Percentiles rank a stretch among this genome's conserved stretches.
phyloP scores from a whole-genome alignment of 2,329 filamentous ascomycete genomes.

The Exophiala sp. region DNA sequence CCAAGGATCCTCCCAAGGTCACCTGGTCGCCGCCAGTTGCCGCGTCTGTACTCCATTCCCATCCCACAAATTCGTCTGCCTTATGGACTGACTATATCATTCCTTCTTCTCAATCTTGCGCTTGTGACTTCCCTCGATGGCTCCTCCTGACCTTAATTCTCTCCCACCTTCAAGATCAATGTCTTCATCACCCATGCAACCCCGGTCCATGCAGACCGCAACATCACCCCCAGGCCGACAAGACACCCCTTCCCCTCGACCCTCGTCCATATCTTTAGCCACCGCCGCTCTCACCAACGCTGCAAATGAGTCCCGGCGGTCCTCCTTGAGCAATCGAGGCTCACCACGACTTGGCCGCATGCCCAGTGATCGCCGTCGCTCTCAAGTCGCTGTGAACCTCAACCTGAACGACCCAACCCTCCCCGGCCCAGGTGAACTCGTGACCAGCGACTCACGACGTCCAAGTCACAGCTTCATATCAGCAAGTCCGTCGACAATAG shows the following conservation, averaged over 20 bases:
- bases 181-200: conserved; percentile 37
- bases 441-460: conserved; percentile 37
- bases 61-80: background rate
- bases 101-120: background rate
- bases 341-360: conserved; percentile 31
- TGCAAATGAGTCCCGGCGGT: conserved; percentile 58
- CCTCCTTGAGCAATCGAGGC: conserved; percentile 36
- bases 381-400: conserved; percentile 38
- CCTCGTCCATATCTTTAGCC: conserved; percentile 66
- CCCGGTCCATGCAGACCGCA: conserved; percentile 29
- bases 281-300: conserved; percentile 76
- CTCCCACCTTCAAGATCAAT: conserved; percentile 56
- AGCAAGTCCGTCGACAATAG: conserved; percentile 43
- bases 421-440: conserved; percentile 36
- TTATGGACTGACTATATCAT: background rate
- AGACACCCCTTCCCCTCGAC: conserved; percentile 49
- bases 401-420: conserved; percentile 39
- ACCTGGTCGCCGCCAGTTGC: background rate
- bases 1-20: conserved; percentile 9
- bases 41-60: background rate
- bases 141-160: conserved; percentile 68
- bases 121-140: conserved; percentile 47
- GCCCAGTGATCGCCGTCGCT: conserved; percentile 43
- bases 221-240: conserved; percentile 31
- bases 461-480: conserved; percentile 36